Base-by-base conservation (phyloP, 2,329 filamentous ascomycete genomes). In the Didymella keratinophila region DNA sequence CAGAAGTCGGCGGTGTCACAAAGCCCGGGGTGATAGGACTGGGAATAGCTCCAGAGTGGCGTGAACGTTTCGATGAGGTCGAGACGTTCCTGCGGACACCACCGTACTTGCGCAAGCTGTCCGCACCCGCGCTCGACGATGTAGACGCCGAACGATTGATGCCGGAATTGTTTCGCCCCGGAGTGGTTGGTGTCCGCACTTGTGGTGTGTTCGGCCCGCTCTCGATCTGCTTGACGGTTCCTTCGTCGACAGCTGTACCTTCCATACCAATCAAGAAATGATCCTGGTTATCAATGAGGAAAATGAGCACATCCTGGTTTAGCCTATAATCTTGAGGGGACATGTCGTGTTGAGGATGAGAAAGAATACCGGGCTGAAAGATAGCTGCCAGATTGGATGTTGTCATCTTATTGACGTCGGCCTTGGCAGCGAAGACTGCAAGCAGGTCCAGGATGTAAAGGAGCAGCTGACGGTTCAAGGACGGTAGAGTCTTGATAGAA, bases 211-310 rank as follows among this genome's bases (percentile, higher is more conserved):
- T 80, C 4, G 86, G 85, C 3, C 89, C 89, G 56, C 90, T 91
- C 71, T 93, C 88, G 36, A 88, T 82, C 60, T 88, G 86, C 69
- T 86, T 85, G 48, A 87, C 82, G 8, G 86, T 88, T 60, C 87
- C 88, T 73, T 96, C 92, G 73, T 97, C 93, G n/a, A 93, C 91
- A n/a, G 88, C 93, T n/a, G 93, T 97, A 43, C 95, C 95, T 73
- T 93, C 92, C 95, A 99, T 99, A 54, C 95, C 95, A 64, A 99
- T 96, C 65, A 99, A 82, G 82, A 99, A 99, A 77, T 97, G 92
- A 72, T 99, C 95, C 76, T 99, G 95, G 71, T 99, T 97, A 74
- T 98, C 93, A 66, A 99, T 99, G 67, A 99, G 81, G 77, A 99
- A 99, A 49, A 99, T 97, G 63, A 99, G 85, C 20, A 99, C 94